phyloP scores from a whole-genome alignment of 2,329 filamentous ascomycete species.

The Sordariomycetes sp. region DNA sequence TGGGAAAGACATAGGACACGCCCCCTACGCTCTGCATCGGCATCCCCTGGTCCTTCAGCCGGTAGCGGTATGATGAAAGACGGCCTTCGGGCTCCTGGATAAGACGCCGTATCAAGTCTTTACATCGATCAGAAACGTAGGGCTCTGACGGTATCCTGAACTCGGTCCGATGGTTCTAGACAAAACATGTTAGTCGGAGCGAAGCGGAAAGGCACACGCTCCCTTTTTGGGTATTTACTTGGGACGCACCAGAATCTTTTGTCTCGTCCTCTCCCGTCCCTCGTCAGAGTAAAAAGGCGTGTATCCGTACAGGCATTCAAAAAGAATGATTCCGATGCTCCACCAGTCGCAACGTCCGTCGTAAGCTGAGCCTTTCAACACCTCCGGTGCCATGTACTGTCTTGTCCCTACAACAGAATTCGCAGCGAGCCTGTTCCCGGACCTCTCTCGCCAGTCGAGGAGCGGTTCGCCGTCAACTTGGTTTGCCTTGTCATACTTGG shows the following conservation, averaged over 20 bases:
- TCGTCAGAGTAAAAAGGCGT: constrained; percentile 82
- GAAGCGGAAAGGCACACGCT: not conserved
- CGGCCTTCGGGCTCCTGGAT: constrained; percentile 64
- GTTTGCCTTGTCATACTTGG: constrained; percentile 8
- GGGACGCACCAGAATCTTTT: constrained; percentile 60
- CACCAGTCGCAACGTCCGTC: constrained; percentile 94
- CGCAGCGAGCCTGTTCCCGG: constrained; percentile 58
- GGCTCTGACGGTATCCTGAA: constrained; percentile 59
- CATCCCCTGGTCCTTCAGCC: constrained; percentile 41
- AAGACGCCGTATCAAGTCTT: constrained; percentile 62
- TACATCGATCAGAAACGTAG: constrained; percentile 54
- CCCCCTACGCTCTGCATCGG: constrained; percentile 7
- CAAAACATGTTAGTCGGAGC: not conserved
- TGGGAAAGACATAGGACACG: constrained; percentile 57
- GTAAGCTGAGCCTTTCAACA: constrained; percentile 69
- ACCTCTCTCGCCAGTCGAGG: constrained; percentile 56
- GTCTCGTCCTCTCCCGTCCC: constrained; percentile 66
- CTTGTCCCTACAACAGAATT: constrained; percentile 87
- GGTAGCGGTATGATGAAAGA: constrained; percentile 65
- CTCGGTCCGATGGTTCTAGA: constrained; percentile 52
- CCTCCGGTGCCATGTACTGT: constrained; percentile 97
- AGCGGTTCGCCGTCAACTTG: constrained; percentile 20
- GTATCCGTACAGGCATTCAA: constrained; percentile 84
- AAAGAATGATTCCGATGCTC: constrained; percentile 90
- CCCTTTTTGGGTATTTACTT: not conserved